Evolutionary conservation across 2,329 filamentous ascomycete genomes (phyloP).

Genomic region (Phoma herbarum): DNA sequence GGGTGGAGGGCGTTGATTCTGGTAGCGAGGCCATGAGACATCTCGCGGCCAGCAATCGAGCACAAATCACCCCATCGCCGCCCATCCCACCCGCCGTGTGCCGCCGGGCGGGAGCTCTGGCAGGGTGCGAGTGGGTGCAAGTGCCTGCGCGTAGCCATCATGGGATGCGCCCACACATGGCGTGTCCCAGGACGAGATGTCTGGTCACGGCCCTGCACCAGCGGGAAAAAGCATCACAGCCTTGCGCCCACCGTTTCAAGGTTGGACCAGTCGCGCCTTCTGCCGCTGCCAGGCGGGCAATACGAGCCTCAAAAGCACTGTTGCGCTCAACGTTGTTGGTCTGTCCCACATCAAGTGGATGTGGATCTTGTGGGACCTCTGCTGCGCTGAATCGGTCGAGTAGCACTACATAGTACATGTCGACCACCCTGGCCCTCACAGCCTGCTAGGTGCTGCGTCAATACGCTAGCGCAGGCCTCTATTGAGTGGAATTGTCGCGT

Average conservation of each 20-base stretch:
- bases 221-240: slow-evolving; percentile 18
- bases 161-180: slow-evolving; percentile 2
- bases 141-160: slow-evolving; percentile 1
- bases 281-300: slow-evolving; percentile 17
- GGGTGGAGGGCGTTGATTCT: slow-evolving; percentile 16
- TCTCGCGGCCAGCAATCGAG: slow-evolving; percentile 15
- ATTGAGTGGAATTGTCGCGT: slow-evolving; percentile 25
- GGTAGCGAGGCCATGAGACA: slow-evolving; percentile 23
- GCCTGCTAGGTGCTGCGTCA: slow-evolving; percentile 15
- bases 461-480: slow-evolving; percentile 28
- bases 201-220: slow-evolving; percentile 7
- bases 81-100: slow-evolving; percentile 1
- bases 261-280: slow-evolving; percentile 11
- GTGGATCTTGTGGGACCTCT: slow-evolving; percentile 9
- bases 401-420: slow-evolving; percentile 13
- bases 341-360: slow-evolving; percentile 11
- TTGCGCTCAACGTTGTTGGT: slow-evolving; percentile 9
- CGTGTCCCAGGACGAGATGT: slow-evolving; percentile 9
- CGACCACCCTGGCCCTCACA: slow-evolving; percentile 12
- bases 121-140: slow-evolving; percentile 1
- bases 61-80: slow-evolving; percentile 13
- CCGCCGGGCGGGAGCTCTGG: slow-evolving; percentile 9
- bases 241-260: slow-evolving; percentile 16
- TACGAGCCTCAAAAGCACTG: slow-evolving; percentile 9
- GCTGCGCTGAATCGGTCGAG: slow-evolving; percentile 10